These are phyloP conservation scores for Coemansia sp. DNA, from an alignment of 192 early-diverging fungal genomes.

Conservation along the genomic window DNA sequence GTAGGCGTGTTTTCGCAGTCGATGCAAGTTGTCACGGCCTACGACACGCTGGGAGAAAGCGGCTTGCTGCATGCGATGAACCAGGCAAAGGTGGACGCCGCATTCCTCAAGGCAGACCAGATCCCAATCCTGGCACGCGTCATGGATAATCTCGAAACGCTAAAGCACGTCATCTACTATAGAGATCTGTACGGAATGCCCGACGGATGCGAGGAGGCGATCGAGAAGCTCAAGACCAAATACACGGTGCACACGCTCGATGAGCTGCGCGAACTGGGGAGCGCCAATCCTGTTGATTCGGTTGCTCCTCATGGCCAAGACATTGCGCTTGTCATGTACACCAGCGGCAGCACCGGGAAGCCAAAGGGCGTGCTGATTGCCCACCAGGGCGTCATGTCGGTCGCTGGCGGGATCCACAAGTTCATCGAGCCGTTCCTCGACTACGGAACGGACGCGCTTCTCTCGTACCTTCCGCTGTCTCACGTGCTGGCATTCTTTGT, in stretches of 20 bases:
- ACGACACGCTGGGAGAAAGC: constrained; percentile 83
- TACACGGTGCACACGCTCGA: constrained; percentile 64
- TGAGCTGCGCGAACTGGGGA: constrained; percentile 71
- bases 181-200: constrained; percentile 50
- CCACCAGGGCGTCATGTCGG: constrained; percentile 82
- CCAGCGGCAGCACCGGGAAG: constrained; percentile 84
- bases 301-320: constrained; percentile 47
- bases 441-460: constrained; percentile 56
- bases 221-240: constrained; percentile 61
- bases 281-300: constrained; percentile 53
- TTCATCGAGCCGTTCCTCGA: constrained; percentile 44
- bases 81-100: constrained; percentile 73
- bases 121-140: constrained; percentile 49
- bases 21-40: constrained; percentile 81
- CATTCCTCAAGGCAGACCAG: constrained; percentile 66
- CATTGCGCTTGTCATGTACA: constrained; percentile 89
- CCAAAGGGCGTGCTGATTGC: constrained; percentile 92
- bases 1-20: constrained; percentile 59
- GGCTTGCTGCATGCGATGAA: constrained; percentile 88
- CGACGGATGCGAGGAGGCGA: constrained; percentile 57
- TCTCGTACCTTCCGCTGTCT: constrained; percentile 84
- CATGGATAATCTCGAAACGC: constrained; percentile 41
- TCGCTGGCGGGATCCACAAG: constrained; percentile 50
- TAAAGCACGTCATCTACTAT: constrained; percentile 68
- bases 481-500: constrained; percentile 87